These are phyloP conservation scores for Tuber borchii DNA, from an alignment of 495 filamentous ascomycete genomes.

Conservation along the genomic window DNA sequence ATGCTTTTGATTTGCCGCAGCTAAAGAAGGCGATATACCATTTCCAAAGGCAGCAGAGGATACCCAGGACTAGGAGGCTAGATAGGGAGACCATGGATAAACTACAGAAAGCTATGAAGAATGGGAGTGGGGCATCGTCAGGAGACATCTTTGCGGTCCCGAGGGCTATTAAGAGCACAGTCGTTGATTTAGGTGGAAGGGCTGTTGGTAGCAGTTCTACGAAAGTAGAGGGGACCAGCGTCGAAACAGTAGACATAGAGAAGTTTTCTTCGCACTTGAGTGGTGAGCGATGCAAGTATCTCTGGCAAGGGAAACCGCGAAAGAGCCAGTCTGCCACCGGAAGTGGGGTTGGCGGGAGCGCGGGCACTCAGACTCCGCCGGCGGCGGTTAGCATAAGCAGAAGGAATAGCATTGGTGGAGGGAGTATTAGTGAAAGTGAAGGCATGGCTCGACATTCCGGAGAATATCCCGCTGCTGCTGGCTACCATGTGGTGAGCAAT, in stretches of 20 bases:
- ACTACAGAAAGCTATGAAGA: conserved; percentile 73
- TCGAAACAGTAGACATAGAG: conserved; percentile 86
- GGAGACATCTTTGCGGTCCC: conserved; percentile 62
- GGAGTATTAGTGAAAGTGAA: conserved; percentile 58
- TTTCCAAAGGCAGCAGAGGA: conserved; percentile 84
- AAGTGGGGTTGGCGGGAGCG: conserved; percentile 3
- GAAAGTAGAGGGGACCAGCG: conserved; percentile 79
- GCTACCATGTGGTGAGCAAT: conserved; percentile 12
- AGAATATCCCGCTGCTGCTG: conserved; percentile 14
- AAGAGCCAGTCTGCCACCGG: conserved; percentile 43
- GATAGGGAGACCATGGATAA: conserved; percentile 76
- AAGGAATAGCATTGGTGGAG: conserved; percentile 46
- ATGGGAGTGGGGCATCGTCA: conserved; percentile 67
- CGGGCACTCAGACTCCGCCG: conserved; percentile 24
- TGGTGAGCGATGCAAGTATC: conserved; percentile 79
- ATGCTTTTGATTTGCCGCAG: conserved; percentile 77
- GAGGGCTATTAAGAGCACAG: conserved; percentile 87
- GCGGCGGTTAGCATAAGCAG: conserved; percentile 23
- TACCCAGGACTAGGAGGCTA: conserved; percentile 67
- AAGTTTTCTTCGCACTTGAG: conserved; percentile 67
- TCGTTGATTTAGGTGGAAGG: conserved; percentile 92
- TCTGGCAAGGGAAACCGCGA: conserved; percentile 84
- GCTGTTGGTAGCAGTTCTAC: conserved; percentile 73
- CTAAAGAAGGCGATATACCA: conserved; percentile 75
- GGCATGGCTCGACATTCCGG: conserved; percentile 27